Evolutionary conservation across 352 stramenopile genomes (phyloP).

Genomic region (Phytophthora idaei): DNA sequence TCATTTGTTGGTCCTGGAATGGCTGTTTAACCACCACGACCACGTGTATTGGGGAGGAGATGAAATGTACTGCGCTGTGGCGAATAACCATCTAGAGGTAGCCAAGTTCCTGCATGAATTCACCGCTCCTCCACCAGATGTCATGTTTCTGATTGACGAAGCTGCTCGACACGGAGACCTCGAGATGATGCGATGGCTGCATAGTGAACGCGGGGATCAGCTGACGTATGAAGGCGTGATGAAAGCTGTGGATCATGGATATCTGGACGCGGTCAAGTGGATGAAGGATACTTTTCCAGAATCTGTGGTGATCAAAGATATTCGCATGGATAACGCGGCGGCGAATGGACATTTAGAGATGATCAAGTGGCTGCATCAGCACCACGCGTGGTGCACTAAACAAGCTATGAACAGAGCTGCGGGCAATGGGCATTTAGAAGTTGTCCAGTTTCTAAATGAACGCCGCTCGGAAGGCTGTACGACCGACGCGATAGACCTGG

Average conservation of each 20-base stretch:
- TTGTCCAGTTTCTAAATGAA: constrained; percentile 28
- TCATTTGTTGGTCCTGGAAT: constrained; percentile 31
- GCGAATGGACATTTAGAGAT: constrained; percentile 37
- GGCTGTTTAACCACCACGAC: constrained; percentile 39
- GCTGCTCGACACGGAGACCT: constrained; percentile 33
- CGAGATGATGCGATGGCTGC: constrained; percentile 39
- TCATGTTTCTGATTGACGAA: constrained; percentile 36
- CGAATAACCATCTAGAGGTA: constrained; percentile 27
- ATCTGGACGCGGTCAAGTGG: constrained; percentile 32
- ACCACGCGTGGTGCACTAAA: constrained; percentile 21
- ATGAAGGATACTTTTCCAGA: constrained; percentile 24
- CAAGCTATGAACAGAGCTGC: constrained; percentile 25
- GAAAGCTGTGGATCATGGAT: constrained; percentile 27
- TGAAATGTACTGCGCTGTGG: constrained; percentile 36
- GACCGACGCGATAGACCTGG: constrained; percentile 22
- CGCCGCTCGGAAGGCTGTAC: constrained; percentile 22
- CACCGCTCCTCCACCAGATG: constrained; percentile 22
- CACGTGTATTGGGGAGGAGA: constrained; percentile 39
- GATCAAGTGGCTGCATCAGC: constrained; percentile 31
- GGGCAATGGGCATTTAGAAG: constrained; percentile 22
- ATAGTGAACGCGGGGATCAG: constrained; percentile 21
- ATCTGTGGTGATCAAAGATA: constrained; percentile 16
- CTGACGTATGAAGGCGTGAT: constrained; percentile 35
- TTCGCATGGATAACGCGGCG: constrained; percentile 32
- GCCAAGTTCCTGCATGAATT: constrained; percentile 27